Base-by-base conservation (phyloP, 2,329 filamentous ascomycete genomes). In the Aspergillus nomiae region DNA sequence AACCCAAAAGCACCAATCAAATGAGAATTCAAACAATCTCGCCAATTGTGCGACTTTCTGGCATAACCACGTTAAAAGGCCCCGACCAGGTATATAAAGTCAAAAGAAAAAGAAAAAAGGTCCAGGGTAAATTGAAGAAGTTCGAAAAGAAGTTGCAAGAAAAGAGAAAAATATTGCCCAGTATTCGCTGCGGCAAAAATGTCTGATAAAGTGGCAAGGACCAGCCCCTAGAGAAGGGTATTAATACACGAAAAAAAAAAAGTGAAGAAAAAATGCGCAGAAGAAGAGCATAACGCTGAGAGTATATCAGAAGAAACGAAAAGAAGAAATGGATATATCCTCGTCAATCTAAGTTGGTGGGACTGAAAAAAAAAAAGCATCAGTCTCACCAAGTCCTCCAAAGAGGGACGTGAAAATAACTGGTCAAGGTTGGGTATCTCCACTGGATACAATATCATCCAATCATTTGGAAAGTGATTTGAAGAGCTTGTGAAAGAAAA, bases 1-100 rank as follows among this genome's bases (percentile, higher is more conserved):
- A 63, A 79, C 77, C 76, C 73, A 76, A 73, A 76, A 74, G 75
- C 74, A 74, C 69, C 73, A 77, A 77, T 63, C 76, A 78, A 77
- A 74, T 69, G 68, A 67, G 71, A 73, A 72, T 68, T 69, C 66
- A 69, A 71, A 65, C 67, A 67, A 67, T 73, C 65, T 77, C 75
- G 69, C 76, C 73, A 74, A 77, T 71, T 77, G 68, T 68, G 70
- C 67, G 72, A 74, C 73, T 75, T 73, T 73, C 73, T 75, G 71
- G 73, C 76, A 76, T 77, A 74, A 77, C 71, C 76, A 77, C 76
- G 72, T 78, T 76, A 76, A 73, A 63, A 67, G 48, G 58, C 64
- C 69, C 67, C 61, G 66, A 67, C 66, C 66, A 66, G 64, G 66
- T 68, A 71, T 67, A 65, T 62, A 67, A 53, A 67, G 63, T 63